phyloP scores from a whole-genome alignment of 2,329 filamentous ascomycete species.

The Sporothrix brasiliensis region DNA sequence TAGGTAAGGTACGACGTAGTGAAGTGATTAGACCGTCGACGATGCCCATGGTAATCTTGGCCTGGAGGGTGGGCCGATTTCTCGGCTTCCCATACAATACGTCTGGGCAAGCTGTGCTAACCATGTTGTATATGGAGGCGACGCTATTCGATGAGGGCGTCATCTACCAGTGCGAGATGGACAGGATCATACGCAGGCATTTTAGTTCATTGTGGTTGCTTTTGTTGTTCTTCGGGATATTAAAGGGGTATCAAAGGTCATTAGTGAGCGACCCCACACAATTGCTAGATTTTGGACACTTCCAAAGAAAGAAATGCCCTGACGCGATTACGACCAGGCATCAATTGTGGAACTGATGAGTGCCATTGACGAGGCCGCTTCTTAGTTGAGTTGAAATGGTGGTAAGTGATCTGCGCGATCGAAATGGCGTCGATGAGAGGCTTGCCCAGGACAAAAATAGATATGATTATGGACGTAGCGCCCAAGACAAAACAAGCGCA shows the following conservation, averaged over 20 bases:
- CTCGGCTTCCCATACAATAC: too few species aligned
- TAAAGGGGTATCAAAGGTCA: neutral
- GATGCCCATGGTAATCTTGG: too few species aligned
- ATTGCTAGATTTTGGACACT: neutral
- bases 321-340: neutral
- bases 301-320: neutral
- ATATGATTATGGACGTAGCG: neutral
- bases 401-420: constrained; percentile 22
- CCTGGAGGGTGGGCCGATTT: too few species aligned
- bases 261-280: neutral
- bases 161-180: too few species aligned
- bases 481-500: constrained; percentile 1
- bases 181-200: too few species aligned
- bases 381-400: neutral
- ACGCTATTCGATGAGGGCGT: too few species aligned
- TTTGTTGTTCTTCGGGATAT: too few species aligned
- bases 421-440: constrained; percentile 19
- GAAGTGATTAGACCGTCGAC: too few species aligned
- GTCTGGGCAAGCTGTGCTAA: too few species aligned
- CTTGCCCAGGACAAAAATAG: constrained; percentile 15
- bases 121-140: too few species aligned
- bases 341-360: neutral
- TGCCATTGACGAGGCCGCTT: neutral
- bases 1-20: too few species aligned
- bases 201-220: too few species aligned